Base-by-base conservation (phyloP, 225 moss, liverwort and hornwort species). In the Thuidium tamariscinum region DNA sequence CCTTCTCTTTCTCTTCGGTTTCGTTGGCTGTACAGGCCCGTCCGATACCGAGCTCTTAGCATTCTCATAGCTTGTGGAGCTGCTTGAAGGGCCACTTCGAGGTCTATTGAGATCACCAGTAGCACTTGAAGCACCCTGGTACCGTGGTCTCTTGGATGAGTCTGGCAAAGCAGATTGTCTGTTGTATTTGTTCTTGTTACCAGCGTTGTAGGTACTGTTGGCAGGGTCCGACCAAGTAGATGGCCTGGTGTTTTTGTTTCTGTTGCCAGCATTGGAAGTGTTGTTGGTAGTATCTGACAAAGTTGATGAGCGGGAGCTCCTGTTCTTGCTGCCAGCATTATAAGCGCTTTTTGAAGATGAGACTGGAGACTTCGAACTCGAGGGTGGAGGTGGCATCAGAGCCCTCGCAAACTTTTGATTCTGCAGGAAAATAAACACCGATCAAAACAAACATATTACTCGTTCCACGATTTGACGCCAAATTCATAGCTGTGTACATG, bases 351-450 rank as follows among this genome's bases (percentile, higher is more conserved):
- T 93, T 18, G 94, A 87, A 29, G 83, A 87, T 30, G 89, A 74
- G 49, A 87, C 55, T 52, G 86, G 85, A 80, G 82, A 63, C 71
- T 88, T 92, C 3, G 89, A 86, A 91, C 88, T 91, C 66, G 87
- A 95, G 73, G 94, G 95, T 69, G 95, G 97, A 71, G 95, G 95
- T 89, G 93, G 95, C 94, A 95, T 92, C 78, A 95, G 87, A 56
- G 88, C 89, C 87, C 90, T 95, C 10, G 94, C 95, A 89, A 95
- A 93, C 83, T 93, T 99, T 81, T 96, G 90, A 73, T 82, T 84
- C 92, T 92, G 88, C 88, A 84, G n/a, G 69, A 73, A 65, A 73
- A 82, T 41, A 16, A 25, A 71, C 51, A 85, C 57, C 63, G 21
- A 83, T 65, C 17, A 82, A 68, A 51, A 39, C 70, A 87, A 57